phyloP scores from a whole-genome alignment of 345 rosid genomes.

The Conringia planisiliqua region DNA sequence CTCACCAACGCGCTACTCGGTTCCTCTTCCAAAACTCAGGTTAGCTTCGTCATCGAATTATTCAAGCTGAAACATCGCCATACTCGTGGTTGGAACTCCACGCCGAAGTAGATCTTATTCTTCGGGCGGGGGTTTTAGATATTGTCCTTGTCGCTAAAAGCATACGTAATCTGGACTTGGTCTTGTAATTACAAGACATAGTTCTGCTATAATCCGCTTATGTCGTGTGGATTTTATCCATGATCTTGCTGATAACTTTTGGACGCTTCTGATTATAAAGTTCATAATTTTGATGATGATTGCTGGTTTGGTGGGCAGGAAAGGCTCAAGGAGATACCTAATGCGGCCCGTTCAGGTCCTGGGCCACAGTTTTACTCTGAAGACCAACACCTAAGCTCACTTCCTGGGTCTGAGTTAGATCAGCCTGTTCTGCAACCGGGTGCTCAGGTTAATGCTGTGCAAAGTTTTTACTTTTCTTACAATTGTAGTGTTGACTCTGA shows the following conservation, averaged over 20 bases:
- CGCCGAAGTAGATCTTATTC: not conserved
- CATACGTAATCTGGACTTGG: not conserved
- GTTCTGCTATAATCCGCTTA: not conserved
- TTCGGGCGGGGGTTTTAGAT: not conserved
- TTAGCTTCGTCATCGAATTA: constrained; percentile 16
- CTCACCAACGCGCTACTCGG: constrained; percentile 89
- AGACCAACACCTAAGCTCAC: constrained; percentile 48
- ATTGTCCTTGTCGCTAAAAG: not conserved
- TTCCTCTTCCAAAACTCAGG: constrained; percentile 94
- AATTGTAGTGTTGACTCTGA: not conserved
- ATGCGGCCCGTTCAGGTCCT: constrained; percentile 43
- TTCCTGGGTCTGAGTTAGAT: constrained; percentile 87
- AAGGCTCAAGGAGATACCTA: constrained; percentile 80
- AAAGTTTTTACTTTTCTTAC: not conserved
- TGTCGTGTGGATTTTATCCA: not conserved
- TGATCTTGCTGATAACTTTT: not conserved
- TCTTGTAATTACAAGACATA: not conserved
- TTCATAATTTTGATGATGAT: not conserved
- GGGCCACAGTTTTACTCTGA: constrained; percentile 51
- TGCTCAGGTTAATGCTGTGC: constrained; percentile 50
- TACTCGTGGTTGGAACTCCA: not conserved
- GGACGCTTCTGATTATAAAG: no score
- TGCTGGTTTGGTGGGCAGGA: constrained; percentile 50
- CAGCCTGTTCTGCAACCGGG: constrained; percentile 53
- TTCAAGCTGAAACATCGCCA: not conserved